Evolutionary conservation across 192 early-diverging fungal species (phyloP), one percentile per base, ranked within the genome.

Genomic region (Rhizoclosmatium globosum): DNA sequence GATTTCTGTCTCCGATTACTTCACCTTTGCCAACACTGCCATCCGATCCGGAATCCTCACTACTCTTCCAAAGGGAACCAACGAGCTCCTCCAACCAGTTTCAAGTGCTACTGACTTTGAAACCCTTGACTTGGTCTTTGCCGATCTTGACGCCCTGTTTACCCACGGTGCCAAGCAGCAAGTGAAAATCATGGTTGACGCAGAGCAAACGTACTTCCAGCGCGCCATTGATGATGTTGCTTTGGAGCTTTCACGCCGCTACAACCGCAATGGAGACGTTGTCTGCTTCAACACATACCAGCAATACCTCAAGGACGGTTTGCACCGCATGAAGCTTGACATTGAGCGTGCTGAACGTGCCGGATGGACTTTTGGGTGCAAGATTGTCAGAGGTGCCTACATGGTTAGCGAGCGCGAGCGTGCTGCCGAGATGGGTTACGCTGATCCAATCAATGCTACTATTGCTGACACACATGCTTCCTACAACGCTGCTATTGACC

Each of bases 261-360:
- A 89, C 85, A 97, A 99, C 85, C 23, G 17, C 6, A 23, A 46
- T n/a, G 59, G 71, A 6, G 58, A 64, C 21, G 80, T 56, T 2
- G 85, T 95, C 21, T 87, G 96, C 46, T 99, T 90, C 90, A 97
- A 97, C 87, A 99, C 97, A 7, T 95, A 94, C 83, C 97, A 99
- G 86, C 95, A 96, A 94, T 99, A 99, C 84, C 88, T 93, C 50
- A 91, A 90, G 78, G 90, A 89, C 72, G 86, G 91, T 3, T 75
- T 85, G 45, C 78, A 79, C 64, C 87, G 92, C 68, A 83, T 99
- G 75, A 71, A 82, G 41, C 79, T 82, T 73, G 94, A 97, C 84
- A 82, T 88, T 47, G 89, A 87, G 76, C 81, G 88, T 4, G 89
- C 94, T 19, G 74, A 88, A 68, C 87, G 93, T 50, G 86, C 91